Evolutionary conservation across 345 rosid species (phyloP).

Genomic region (Cardamine occulta): DNA sequence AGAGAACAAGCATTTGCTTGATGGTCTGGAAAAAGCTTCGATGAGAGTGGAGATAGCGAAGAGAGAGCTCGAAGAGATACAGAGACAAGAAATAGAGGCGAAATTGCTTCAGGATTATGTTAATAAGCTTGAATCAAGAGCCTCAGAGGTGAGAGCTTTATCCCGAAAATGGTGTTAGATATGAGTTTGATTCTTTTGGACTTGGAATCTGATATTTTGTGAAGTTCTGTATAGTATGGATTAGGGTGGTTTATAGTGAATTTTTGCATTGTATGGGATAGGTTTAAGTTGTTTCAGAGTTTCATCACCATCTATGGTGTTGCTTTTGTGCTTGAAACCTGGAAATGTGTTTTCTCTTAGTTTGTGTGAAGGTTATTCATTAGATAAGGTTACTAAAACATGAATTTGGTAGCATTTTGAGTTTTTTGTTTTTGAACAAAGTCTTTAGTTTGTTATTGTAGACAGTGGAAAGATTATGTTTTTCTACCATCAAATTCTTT

Average conservation of each 20-base stretch:
- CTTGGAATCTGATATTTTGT: neutral
- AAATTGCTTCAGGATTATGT: slow-evolving; percentile 54
- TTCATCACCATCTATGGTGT: slow-evolving; percentile 18
- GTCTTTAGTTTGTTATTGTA: slow-evolving; percentile 1
- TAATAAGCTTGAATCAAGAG: slow-evolving; percentile 63
- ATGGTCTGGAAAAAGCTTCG: slow-evolving; percentile 77
- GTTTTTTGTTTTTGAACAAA: neutral
- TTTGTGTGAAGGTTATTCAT: slow-evolving; percentile 4
- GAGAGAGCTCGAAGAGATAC: slow-evolving; percentile 72
- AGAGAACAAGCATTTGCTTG: slow-evolving; percentile 75
- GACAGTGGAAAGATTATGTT: slow-evolving; percentile 14
- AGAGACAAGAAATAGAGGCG: slow-evolving; percentile 72
- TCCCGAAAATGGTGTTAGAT: neutral
- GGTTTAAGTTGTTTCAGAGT: slow-evolving; percentile 9
- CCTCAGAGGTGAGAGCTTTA: slow-evolving; percentile 55
- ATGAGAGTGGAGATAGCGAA: slow-evolving; percentile 75
- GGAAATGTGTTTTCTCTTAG: no score
- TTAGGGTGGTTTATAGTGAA: neutral
- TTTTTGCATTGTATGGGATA: neutral
- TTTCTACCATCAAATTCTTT: neutral
- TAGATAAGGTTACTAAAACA: neutral
- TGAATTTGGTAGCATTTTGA: neutral
- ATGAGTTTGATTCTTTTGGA: neutral
- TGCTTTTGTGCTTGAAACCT: neutral
- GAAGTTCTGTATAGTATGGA: neutral